A percentile compares a stretch with the other conserved stretches of the same genome.
Evolutionary conservation across 179 eudicot species (phyloP).

Genomic region (Beta lomatogona): DNA sequence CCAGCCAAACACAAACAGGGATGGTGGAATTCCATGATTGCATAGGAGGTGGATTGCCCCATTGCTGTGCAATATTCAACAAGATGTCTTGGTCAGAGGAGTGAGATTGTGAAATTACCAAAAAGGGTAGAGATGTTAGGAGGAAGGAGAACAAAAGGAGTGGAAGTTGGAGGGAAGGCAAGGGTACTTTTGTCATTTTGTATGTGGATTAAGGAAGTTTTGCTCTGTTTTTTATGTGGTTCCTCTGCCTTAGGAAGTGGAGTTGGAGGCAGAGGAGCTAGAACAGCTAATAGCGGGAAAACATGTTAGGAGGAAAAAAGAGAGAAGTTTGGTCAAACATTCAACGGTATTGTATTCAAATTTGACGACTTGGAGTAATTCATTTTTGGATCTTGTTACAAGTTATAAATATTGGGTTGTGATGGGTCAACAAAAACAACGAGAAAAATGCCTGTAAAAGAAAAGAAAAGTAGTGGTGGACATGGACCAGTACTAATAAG

Average conservation of each 20-base stretch:
- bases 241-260: neutral
- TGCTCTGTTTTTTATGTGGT: neutral
- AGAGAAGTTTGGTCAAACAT: neutral
- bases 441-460: no score
- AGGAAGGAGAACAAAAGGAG: conserved; percentile 27
- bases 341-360: neutral
- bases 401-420: neutral
- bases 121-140: conserved; percentile 23
- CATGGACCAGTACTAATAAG: no score
- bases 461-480: no score
- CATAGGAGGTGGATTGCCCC: conserved; percentile 47
- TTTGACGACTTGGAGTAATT: neutral
- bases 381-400: neutral
- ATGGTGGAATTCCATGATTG: conserved; percentile 53
- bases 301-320: neutral
- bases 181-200: conserved; percentile 42
- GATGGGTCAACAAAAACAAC: neutral
- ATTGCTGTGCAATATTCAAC: conserved; percentile 47
- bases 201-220: neutral
- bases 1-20: conserved; percentile 67
- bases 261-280: neutral
- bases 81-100: conserved; percentile 38
- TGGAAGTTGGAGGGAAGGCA: neutral
- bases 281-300: neutral
- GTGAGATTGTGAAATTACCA: conserved; percentile 35